Evolutionary conservation across 257 asterid species (phyloP).

Genomic region (Schizonepeta tenuifolia): DNA sequence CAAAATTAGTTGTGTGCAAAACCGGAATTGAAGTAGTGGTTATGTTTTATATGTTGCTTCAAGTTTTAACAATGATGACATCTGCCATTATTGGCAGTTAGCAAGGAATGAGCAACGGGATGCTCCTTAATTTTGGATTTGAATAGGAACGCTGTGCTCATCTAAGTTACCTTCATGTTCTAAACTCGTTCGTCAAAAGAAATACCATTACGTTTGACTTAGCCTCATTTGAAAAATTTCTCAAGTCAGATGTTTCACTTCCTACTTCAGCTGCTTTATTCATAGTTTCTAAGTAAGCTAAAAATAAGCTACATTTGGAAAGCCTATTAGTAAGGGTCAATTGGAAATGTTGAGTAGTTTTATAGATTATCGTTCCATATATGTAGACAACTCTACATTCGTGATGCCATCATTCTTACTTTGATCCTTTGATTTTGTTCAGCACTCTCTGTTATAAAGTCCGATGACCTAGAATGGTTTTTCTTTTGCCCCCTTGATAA

Average conservation of each 20-base stretch:
- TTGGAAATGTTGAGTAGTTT: background rate
- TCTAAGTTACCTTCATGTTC: background rate
- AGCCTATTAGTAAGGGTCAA: background rate
- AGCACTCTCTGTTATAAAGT: constrained; percentile 80
- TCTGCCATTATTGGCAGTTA: background rate
- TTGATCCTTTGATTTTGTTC: constrained; percentile 29
- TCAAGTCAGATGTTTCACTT: constrained; percentile 11
- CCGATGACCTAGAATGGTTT: constrained; percentile 82
- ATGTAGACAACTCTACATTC: constrained; percentile 3
- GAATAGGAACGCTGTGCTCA: background rate
- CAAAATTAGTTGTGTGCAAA: background rate
- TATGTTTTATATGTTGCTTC: too few species aligned
- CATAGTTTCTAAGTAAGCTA: constrained; percentile 14
- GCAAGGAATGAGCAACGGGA: background rate
- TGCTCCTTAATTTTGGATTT: background rate
- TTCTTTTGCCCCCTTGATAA: constrained; percentile 81
- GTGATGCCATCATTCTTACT: background rate
- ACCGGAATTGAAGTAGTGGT: background rate
- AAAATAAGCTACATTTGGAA: background rate
- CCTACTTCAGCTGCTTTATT: background rate
- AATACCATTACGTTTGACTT: background rate
- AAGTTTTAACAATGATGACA: background rate
- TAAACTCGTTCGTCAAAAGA: constrained; percentile 1
- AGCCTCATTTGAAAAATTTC: background rate
- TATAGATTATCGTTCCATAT: constrained; percentile 5